Percentiles rank a stretch among this genome's conserved stretches.
Evolutionary conservation across 371 early-diverging fungal genomes (phyloP).

Genomic region (Mortierella sp.): DNA sequence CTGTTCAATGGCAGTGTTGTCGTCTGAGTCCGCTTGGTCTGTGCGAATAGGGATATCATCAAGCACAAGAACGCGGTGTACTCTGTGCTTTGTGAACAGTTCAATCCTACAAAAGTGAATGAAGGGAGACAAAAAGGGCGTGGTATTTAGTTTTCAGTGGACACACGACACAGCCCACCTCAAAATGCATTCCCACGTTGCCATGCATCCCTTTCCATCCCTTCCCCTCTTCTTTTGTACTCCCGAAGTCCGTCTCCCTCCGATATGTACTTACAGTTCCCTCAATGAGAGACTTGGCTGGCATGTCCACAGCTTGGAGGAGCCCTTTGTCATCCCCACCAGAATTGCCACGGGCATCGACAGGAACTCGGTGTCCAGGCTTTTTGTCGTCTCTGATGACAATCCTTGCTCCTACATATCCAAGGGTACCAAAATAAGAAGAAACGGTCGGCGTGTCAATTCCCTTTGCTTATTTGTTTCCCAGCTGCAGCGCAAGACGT

Average conservation of each 20-base stretch:
- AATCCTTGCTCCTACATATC: constrained; percentile 51
- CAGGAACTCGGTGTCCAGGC: constrained; percentile 40
- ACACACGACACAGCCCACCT: not conserved
- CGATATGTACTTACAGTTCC: constrained; percentile 39
- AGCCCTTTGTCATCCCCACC: constrained; percentile 55
- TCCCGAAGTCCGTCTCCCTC: constrained; percentile 6
- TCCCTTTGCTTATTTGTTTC: not conserved
- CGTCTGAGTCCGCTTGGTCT: constrained; percentile 28
- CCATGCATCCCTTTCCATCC: not conserved
- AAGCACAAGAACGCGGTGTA: constrained; percentile 70
- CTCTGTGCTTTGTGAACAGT: constrained; percentile 62
- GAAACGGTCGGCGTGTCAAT: not conserved
- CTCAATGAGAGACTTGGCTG: constrained; percentile 44
- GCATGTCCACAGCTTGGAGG: constrained; percentile 58
- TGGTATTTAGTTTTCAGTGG: not conserved
- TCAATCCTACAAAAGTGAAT: constrained; percentile 47
- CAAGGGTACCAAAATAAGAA: not conserved
- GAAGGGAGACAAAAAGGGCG: not conserved
- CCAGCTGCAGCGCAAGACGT: not conserved
- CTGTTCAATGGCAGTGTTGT: constrained; percentile 20
- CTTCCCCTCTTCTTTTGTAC: not conserved
- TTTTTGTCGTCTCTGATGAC: constrained; percentile 30
- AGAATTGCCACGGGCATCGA: constrained; percentile 56
- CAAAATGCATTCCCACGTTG: not conserved
- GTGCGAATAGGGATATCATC: constrained; percentile 39